A percentile compares a stretch with the other conserved stretches of the same genome.
Evolutionary conservation across 2,329 filamentous ascomycete genomes (phyloP).

Genomic region (Talaromyces piceae): DNA sequence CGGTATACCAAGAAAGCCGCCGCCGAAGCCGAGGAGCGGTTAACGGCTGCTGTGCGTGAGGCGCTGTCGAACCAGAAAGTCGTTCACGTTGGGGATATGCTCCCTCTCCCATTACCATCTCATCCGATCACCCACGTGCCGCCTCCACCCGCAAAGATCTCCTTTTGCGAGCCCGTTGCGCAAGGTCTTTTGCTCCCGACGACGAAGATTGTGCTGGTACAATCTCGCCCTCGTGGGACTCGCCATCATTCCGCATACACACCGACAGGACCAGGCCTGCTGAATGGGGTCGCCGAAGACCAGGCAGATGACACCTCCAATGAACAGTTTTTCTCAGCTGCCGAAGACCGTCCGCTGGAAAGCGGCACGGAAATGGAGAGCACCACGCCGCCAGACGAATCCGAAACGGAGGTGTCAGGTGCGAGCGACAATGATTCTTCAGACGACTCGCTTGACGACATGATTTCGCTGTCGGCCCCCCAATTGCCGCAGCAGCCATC

Average conservation of each 20-base stretch:
- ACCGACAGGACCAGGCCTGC: not conserved
- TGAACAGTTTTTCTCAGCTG: slow-evolving; percentile 87
- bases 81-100: slow-evolving; percentile 74
- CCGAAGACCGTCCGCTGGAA: slow-evolving; percentile 59
- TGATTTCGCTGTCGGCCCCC: slow-evolving; percentile 82
- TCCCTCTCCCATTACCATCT: slow-evolving; percentile 67
- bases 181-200: slow-evolving; percentile 71
- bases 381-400: slow-evolving; percentile 52
- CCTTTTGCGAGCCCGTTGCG: slow-evolving; percentile 88
- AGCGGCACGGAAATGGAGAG: slow-evolving; percentile 43
- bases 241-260: slow-evolving; percentile 23
- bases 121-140: slow-evolving; percentile 83
- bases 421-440: slow-evolving; percentile 66
- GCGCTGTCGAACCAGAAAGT: slow-evolving; percentile 66
- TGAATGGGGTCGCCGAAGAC: slow-evolving; percentile 51
- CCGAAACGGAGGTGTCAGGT: slow-evolving; percentile 48
- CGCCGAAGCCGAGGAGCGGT: slow-evolving; percentile 46
- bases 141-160: slow-evolving; percentile 76
- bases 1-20: slow-evolving; percentile 28
- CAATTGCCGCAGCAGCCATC: slow-evolving; percentile 68
- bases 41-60: slow-evolving; percentile 62
- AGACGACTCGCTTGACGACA: slow-evolving; percentile 85
- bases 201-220: slow-evolving; percentile 72
- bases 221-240: slow-evolving; percentile 43
- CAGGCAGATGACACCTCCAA: slow-evolving; percentile 75